These are phyloP conservation scores for Trypethelium eluteriae DNA, from an alignment of 495 filamentous ascomycete genomes.

Conservation along the genomic window DNA sequence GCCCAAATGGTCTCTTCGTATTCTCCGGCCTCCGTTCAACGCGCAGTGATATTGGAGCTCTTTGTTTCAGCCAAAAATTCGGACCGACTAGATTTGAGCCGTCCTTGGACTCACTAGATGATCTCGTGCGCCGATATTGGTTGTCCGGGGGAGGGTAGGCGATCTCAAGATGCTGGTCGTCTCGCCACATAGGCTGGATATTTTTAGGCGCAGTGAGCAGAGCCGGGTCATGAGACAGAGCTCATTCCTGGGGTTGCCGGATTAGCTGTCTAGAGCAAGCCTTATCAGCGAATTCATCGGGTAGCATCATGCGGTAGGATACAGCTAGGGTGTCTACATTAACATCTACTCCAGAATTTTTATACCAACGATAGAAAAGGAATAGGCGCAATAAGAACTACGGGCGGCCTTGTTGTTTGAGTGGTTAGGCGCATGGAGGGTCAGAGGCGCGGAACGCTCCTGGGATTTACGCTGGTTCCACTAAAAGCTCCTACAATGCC, in stretches of 20 bases:
- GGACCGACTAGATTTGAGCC: no score
- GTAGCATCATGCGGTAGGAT: conserved; percentile 35
- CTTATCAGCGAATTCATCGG: conserved; percentile 29
- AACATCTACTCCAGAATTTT: conserved; percentile 4
- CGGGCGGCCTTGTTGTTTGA: conserved; percentile 1
- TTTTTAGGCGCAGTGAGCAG: conserved; percentile 11
- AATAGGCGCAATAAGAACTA: neutral
- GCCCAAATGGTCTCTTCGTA: no score
- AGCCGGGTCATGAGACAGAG: conserved; percentile 29
- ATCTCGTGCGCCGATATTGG: no score
- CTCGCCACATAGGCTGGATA: conserved; percentile 24
- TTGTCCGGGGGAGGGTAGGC: neutral
- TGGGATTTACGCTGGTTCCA: conserved; percentile 11
- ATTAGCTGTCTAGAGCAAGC: conserved; percentile 32
- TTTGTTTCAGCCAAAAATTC: no score
- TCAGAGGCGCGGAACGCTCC: conserved; percentile 11
- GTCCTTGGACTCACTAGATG: no score
- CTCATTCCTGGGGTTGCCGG: conserved; percentile 32
- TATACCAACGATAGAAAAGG: conserved; percentile 1
- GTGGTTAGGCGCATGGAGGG: conserved; percentile 8
- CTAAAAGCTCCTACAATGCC: conserved; percentile 9
- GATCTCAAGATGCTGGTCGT: conserved; percentile 13
- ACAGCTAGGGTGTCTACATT: conserved; percentile 9
- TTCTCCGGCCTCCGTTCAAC: no score
- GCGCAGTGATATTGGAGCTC: no score